phyloP scores from a whole-genome alignment of 768 basidiomycete genomes.

The Russula compacta region DNA sequence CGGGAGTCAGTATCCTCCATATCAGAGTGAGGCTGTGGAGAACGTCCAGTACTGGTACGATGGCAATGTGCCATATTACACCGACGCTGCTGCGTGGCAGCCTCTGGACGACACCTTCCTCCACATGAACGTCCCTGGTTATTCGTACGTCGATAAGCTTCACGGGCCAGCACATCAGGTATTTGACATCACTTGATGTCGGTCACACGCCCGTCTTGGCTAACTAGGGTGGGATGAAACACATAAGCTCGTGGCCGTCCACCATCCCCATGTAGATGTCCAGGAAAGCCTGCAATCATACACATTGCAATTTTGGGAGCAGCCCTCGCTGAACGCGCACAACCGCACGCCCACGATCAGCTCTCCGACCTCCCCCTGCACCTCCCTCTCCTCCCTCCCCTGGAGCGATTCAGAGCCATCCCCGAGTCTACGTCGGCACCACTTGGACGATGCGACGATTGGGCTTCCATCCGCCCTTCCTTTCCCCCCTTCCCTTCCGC shows the following conservation, averaged over 20 bases:
- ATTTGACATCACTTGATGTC: not conserved
- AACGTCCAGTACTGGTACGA: constrained; percentile 16
- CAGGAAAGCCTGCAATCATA: not conserved
- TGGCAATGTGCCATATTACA: constrained; percentile 11
- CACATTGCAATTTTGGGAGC: not conserved
- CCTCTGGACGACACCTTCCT: constrained; percentile 7
- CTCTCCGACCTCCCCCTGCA: not conserved
- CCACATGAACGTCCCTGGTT: not conserved
- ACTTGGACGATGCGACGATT: not conserved
- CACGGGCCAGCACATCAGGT: constrained; percentile 6
- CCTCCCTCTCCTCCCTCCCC: not conserved
- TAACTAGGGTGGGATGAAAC: not conserved
- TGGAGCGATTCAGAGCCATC: constrained; percentile 5
- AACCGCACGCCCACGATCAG: not conserved
- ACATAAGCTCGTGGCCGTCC: not conserved
- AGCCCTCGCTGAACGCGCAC: not conserved
- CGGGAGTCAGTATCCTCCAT: not conserved
- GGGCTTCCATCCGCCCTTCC: not conserved
- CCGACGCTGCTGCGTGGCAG: constrained; percentile 4
- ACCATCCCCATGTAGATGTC: not conserved
- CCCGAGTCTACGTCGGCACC: not conserved
- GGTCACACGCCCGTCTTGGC: not conserved
- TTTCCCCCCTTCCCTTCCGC: not conserved
- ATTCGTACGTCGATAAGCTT: not conserved
- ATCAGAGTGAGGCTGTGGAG: constrained; percentile 6